A percentile compares a stretch with the other conserved stretches of the same genome.
Conservation (phyloP, 352 stramenopile genomes). For the Pythium angustatum region DNA sequence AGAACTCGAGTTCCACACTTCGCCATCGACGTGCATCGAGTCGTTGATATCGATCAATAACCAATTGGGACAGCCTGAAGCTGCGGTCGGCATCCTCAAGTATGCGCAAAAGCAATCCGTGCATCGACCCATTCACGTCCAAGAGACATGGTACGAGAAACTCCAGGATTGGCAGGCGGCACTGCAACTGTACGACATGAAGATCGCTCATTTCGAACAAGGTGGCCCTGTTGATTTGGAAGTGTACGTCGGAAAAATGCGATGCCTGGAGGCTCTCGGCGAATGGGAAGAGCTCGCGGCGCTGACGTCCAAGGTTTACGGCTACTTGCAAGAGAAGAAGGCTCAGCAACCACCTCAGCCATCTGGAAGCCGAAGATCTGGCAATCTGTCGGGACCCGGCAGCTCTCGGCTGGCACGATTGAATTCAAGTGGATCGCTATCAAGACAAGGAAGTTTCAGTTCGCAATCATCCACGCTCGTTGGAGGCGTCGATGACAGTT, state of each 20-base stretch:
- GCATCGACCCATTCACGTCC: constrained; percentile 83
- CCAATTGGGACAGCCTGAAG: constrained; percentile 95
- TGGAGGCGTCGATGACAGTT: constrained; percentile 9
- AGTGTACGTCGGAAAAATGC: constrained; percentile 97
- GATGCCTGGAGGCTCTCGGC: constrained; percentile 97
- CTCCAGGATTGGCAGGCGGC: constrained; percentile 97
- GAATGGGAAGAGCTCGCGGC: constrained; percentile 82
- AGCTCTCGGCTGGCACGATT: constrained; percentile 13
- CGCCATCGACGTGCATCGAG: constrained; percentile 94
- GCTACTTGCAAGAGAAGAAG: constrained; percentile 24
- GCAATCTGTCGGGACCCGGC: background rate
- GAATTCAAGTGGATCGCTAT: constrained; percentile 23
- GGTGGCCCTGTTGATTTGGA: constrained; percentile 75
- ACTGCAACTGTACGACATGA: constrained; percentile 95
- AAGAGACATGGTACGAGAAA: constrained; percentile 98
- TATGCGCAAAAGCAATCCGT: constrained; percentile 85
- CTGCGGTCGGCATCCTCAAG: constrained; percentile 97
- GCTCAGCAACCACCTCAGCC: constrained; percentile 1
- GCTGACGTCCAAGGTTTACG: constrained; percentile 44
- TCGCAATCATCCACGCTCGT: constrained; percentile 9
- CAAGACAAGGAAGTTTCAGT: constrained; percentile 28
- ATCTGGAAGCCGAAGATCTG: constrained; percentile 7
- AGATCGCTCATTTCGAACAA: constrained; percentile 41
- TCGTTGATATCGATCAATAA: constrained; percentile 99
- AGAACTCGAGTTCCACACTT: constrained; percentile 97